Conservation (phyloP, 2,329 filamentous ascomycete genomes). For the Hirsutella minnesotensis region DNA sequence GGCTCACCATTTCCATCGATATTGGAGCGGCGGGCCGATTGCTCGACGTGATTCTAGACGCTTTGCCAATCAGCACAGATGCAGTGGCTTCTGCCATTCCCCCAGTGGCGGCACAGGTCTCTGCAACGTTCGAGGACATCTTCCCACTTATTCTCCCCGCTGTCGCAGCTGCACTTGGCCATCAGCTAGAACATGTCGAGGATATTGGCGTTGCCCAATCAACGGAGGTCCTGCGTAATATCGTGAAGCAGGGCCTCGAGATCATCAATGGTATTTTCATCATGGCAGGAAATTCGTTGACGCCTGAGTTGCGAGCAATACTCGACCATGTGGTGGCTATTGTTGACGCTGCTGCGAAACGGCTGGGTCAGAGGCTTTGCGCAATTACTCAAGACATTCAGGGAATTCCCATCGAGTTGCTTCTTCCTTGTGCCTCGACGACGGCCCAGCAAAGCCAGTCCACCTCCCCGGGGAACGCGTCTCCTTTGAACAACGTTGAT, state of each 20-base stretch:
- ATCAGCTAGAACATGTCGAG: slow-evolving; percentile 1
- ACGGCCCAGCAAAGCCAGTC: no score
- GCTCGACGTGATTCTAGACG: slow-evolving; percentile 10
- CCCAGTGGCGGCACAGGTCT: slow-evolving; percentile 7
- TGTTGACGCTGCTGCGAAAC: slow-evolving; percentile 8
- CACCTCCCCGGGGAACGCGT: no score
- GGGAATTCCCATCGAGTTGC: slow-evolving; percentile 4
- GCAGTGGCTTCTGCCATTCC: slow-evolving; percentile 8
- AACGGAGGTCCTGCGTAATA: slow-evolving; percentile 5
- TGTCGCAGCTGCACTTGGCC: slow-evolving; percentile 8
- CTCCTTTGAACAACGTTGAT: no score
- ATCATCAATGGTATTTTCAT: slow-evolving; percentile 11
- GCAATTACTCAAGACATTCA: slow-evolving; percentile 6
- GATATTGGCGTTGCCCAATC: slow-evolving; percentile 2
- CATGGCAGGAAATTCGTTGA: slow-evolving; percentile 1
- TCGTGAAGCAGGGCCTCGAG: slow-evolving; percentile 8
- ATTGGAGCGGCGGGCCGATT: slow-evolving; percentile 9
- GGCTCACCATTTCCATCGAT: slow-evolving; percentile 8
- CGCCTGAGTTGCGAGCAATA: slow-evolving; percentile 7
- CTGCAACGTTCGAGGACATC: slow-evolving; percentile 4
- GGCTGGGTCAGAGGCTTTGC: slow-evolving; percentile 10
- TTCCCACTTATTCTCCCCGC: slow-evolving; percentile 13
- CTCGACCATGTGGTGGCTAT: slow-evolving; percentile 11
- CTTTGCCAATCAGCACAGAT: slow-evolving; percentile 9
- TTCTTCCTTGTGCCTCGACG: slow-evolving; percentile 8